Evolutionary conservation across 768 basidiomycete species (phyloP).

Genomic region (Amanita phalloides): DNA sequence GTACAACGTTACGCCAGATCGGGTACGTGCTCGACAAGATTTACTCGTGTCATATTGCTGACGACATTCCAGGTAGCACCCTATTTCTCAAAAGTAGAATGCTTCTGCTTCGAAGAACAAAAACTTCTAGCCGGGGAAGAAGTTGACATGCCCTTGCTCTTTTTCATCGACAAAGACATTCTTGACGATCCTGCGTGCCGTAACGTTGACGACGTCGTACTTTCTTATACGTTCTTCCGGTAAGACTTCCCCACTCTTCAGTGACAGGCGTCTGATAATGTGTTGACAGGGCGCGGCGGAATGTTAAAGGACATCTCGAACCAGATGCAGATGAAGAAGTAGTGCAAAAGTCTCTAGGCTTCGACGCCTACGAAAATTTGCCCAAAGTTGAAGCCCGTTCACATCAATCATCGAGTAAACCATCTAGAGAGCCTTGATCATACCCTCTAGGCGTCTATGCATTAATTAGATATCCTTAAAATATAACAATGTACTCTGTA

Average conservation of each 20-base stretch:
- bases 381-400: constrained; percentile 22
- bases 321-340: constrained; percentile 80
- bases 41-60: background rate
- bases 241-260: constrained; percentile 21
- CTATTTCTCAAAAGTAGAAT: constrained; percentile 98
- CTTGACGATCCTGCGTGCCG: constrained; percentile 86
- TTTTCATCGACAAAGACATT: constrained; percentile 98
- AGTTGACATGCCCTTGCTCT: constrained; percentile 95
- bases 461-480: background rate
- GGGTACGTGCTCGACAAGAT: constrained; percentile 42
- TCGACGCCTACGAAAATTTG: constrained; percentile 48
- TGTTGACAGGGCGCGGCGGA: constrained; percentile 65
- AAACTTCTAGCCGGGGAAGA: constrained; percentile 90
- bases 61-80: constrained; percentile 66
- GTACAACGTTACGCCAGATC: constrained; percentile 97
- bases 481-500: background rate
- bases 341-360: constrained; percentile 75
- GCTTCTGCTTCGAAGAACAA: constrained; percentile 99
- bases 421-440: background rate
- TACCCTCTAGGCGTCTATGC: background rate
- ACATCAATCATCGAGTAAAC: background rate
- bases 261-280: background rate
- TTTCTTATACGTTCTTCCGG: constrained; percentile 99
- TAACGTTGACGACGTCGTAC: constrained; percentile 80
- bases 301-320: constrained; percentile 75